A percentile compares a stretch with the other conserved stretches of the same genome.
These are phyloP conservation scores for Taxawa tesnikishii DNA, from an alignment of 2,329 filamentous ascomycete genomes.

Conservation along the genomic window DNA sequence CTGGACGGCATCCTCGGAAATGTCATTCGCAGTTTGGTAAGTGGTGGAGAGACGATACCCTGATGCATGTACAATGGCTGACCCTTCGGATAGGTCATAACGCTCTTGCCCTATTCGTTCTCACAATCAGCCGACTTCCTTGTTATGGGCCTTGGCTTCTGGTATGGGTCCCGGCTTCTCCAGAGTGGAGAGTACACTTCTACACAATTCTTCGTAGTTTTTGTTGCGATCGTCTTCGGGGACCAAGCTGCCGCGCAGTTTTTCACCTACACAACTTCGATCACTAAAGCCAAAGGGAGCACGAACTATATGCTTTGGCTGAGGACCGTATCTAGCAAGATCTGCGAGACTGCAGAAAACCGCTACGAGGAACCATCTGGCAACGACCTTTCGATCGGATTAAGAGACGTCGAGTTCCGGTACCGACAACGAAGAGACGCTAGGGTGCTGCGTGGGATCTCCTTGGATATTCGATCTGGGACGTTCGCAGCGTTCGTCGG, in stretches of 20 bases:
- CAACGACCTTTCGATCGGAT: conserved; percentile 10
- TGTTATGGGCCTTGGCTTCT: conserved; percentile 21
- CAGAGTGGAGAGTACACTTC: conserved; percentile 19
- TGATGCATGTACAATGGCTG: too few species aligned
- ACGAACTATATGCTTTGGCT: conserved; percentile 36
- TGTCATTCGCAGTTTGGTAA: conserved; percentile 9
- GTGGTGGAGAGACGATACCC: not conserved
- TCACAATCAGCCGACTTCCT: conserved; percentile 21
- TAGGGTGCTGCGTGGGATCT: conserved; percentile 16
- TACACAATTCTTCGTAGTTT: conserved; percentile 43
- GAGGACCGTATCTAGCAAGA: conserved; percentile 22
- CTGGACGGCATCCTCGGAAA: conserved; percentile 16
- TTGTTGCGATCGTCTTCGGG: conserved; percentile 55
- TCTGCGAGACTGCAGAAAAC: conserved; percentile 24
- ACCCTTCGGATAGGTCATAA: too few species aligned
- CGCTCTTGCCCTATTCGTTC: conserved; percentile 14
- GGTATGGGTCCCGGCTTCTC: conserved; percentile 21
- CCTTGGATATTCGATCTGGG: conserved; percentile 19
- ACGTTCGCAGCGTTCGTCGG: conserved; percentile 35
- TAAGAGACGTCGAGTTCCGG: conserved; percentile 16
- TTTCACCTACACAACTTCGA: conserved; percentile 44
- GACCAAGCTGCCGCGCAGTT: conserved; percentile 56
- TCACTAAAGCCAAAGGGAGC: conserved; percentile 21
- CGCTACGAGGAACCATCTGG: conserved; percentile 14
- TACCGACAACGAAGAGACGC: conserved; percentile 15